phyloP scores from a whole-genome alignment of 306 rosid genomes.

The Hippophae tibetana region DNA sequence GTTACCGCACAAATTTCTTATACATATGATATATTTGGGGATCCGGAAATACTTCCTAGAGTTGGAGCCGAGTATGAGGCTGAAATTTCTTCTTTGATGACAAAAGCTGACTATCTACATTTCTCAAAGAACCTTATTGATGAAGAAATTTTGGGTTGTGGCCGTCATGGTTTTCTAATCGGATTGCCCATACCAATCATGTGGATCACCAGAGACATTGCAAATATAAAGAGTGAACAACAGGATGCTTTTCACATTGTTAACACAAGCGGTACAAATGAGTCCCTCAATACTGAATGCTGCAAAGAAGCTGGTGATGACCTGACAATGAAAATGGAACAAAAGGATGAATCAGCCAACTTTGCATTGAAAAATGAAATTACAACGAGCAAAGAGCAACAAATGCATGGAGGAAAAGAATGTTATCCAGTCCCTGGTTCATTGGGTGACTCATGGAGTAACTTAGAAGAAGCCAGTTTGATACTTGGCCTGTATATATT shows the following conservation, averaged over 20 bases:
- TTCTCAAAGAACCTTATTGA: constrained; percentile 20
- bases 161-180: constrained; percentile 25
- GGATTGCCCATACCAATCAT: constrained; percentile 53
- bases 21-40: constrained; percentile 43
- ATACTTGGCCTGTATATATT: constrained; percentile 75
- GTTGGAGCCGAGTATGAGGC: constrained; percentile 68
- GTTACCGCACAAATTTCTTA: constrained; percentile 37
- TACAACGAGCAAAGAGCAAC: constrained; percentile 19
- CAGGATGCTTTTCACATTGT: constrained; percentile 17
- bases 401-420: constrained; percentile 21
- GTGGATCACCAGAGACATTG: constrained; percentile 39
- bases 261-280: constrained; percentile 23
- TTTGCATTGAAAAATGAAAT: constrained; percentile 26
- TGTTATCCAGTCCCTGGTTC: constrained; percentile 52
- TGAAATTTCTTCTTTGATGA: constrained; percentile 41
- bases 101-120: constrained; percentile 31
- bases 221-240: constrained; percentile 14
- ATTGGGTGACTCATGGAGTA: constrained; percentile 45
- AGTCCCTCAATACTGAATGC: constrained; percentile 19
- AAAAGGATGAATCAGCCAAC: constrained; percentile 23
- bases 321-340: constrained; percentile 1
- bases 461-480: constrained; percentile 56
- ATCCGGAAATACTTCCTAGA: constrained; percentile 57
- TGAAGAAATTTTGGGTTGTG: constrained; percentile 17
- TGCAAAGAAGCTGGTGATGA: constrained; percentile 6